Evolutionary conservation across 352 stramenopile species (phyloP).

Genomic region (Globisporangium middletonii): DNA sequence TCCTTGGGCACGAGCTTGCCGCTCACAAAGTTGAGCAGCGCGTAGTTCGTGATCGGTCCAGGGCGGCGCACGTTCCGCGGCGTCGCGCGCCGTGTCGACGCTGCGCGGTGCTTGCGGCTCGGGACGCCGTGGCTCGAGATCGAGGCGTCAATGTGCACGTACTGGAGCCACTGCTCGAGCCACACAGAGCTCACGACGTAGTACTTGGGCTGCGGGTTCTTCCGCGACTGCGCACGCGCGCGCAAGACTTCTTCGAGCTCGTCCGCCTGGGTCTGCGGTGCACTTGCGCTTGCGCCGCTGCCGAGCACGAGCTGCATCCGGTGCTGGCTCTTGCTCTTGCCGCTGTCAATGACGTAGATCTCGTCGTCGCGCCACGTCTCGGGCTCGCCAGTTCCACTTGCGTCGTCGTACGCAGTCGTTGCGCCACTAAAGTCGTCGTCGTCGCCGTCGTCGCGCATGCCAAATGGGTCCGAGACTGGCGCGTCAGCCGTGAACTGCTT

Average conservation of each 20-base stretch:
- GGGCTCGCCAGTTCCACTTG: background rate
- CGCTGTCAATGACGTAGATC: constrained; percentile 14
- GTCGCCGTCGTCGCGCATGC: constrained; percentile 4
- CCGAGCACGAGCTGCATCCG: constrained; percentile 2
- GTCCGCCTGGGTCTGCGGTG: constrained; percentile 15
- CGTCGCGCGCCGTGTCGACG: constrained; percentile 3
- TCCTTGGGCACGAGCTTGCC: constrained; percentile 45
- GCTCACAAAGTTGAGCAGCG: constrained; percentile 60
- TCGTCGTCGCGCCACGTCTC: constrained; percentile 6
- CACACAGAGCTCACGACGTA: constrained; percentile 55
- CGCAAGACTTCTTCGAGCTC: constrained; percentile 54
- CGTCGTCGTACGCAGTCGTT: background rate
- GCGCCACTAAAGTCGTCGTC: background rate
- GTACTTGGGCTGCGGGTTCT: constrained; percentile 16
- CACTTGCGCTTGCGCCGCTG: background rate
- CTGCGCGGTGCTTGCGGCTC: constrained; percentile 2
- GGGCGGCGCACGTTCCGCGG: constrained; percentile 26
- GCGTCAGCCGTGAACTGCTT: constrained; percentile 37
- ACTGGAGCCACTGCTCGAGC: constrained; percentile 65
- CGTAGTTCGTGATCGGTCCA: constrained; percentile 58
- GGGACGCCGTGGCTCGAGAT: constrained; percentile 12
- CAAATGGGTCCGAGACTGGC: constrained; percentile 1
- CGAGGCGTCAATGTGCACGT: constrained; percentile 39
- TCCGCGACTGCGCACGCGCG: constrained; percentile 29
- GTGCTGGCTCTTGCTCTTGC: background rate